Conservation (phyloP, 768 basidiomycete species). For the Trametes cingulata region DNA sequence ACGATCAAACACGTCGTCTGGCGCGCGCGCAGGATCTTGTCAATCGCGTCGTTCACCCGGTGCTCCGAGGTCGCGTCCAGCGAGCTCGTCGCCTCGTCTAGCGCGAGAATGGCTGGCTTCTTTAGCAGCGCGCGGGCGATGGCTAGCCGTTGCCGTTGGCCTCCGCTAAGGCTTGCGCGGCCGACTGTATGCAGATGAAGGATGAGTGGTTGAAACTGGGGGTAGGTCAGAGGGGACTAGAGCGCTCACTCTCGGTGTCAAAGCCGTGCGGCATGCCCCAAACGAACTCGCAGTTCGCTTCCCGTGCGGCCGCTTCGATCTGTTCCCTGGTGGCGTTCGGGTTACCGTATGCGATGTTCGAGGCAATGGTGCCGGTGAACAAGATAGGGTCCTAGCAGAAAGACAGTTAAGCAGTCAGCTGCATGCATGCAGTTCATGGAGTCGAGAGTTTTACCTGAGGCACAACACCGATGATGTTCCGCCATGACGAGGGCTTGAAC, state of each 20-base stretch:
- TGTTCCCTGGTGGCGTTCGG: slow-evolving; percentile 73
- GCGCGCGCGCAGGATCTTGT: slow-evolving; percentile 76
- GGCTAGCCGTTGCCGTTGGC: slow-evolving; percentile 79
- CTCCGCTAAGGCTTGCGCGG: slow-evolving; percentile 70
- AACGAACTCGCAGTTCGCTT: slow-evolving; percentile 95
- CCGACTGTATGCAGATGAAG: slow-evolving; percentile 47
- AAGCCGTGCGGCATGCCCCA: slow-evolving; percentile 94
- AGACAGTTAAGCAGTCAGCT: not conserved
- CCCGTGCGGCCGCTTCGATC: slow-evolving; percentile 83
- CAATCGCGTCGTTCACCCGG: slow-evolving; percentile 87
- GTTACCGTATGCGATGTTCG: slow-evolving; percentile 91
- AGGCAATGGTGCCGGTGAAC: slow-evolving; percentile 91
- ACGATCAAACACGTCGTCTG: slow-evolving; percentile 89
- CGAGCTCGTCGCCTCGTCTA: slow-evolving; percentile 90
- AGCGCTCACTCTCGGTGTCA: slow-evolving; percentile 84
- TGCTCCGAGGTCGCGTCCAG: slow-evolving; percentile 89
- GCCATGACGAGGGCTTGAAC: slow-evolving; percentile 85
- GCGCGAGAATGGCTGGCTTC: slow-evolving; percentile 82
- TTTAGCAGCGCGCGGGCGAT: slow-evolving; percentile 87
- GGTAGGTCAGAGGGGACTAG: too few species aligned
- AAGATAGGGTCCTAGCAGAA: slow-evolving; percentile 83
- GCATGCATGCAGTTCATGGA: not conserved
- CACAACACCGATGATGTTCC: slow-evolving; percentile 87
- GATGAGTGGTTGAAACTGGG: not conserved
- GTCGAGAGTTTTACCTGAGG: slow-evolving; percentile 58